A percentile compares a stretch with the other conserved stretches of the same genome.
Conservation (phyloP, 352 stramenopile genomes). For the Phytophthora cryptogea region DNA sequence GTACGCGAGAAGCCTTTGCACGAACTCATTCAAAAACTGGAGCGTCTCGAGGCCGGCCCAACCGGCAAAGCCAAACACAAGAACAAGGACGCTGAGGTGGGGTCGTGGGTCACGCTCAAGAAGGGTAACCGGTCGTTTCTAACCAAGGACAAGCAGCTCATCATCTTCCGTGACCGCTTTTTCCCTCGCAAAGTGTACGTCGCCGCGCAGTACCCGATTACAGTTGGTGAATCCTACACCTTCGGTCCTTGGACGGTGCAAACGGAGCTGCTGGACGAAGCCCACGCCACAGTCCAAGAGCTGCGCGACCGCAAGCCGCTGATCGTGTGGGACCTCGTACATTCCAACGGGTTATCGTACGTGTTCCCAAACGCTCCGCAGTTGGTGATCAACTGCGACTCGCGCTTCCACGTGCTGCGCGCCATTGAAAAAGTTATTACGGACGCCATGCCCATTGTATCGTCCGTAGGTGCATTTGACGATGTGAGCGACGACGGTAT, state of each 20-base stretch:
- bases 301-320: slow-evolving; percentile 39
- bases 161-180: slow-evolving; percentile 83
- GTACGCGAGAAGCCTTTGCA: slow-evolving; percentile 82
- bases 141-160: slow-evolving; percentile 59
- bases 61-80: slow-evolving; percentile 38
- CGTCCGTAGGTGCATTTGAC: slow-evolving; percentile 47
- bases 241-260: slow-evolving; percentile 66
- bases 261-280: slow-evolving; percentile 37
- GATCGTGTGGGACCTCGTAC: slow-evolving; percentile 66
- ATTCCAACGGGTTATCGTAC: slow-evolving; percentile 55
- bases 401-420: slow-evolving; percentile 55
- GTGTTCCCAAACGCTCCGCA: slow-evolving; percentile 56
- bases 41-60: slow-evolving; percentile 39
- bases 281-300: slow-evolving; percentile 29
- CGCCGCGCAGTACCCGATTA: slow-evolving; percentile 22
- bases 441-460: slow-evolving; percentile 73
- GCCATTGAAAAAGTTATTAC: slow-evolving; percentile 75
- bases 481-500: not conserved
- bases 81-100: slow-evolving; percentile 45
- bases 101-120: slow-evolving; percentile 86
- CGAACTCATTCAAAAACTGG: slow-evolving; percentile 78
- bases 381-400: slow-evolving; percentile 64
- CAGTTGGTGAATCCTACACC: slow-evolving; percentile 40
- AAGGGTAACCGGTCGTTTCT: slow-evolving; percentile 83
- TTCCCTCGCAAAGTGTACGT: slow-evolving; percentile 49